phyloP scores from a whole-genome alignment of 371 early-diverging fungal genomes.

The Basidiobolus meristosporus region DNA sequence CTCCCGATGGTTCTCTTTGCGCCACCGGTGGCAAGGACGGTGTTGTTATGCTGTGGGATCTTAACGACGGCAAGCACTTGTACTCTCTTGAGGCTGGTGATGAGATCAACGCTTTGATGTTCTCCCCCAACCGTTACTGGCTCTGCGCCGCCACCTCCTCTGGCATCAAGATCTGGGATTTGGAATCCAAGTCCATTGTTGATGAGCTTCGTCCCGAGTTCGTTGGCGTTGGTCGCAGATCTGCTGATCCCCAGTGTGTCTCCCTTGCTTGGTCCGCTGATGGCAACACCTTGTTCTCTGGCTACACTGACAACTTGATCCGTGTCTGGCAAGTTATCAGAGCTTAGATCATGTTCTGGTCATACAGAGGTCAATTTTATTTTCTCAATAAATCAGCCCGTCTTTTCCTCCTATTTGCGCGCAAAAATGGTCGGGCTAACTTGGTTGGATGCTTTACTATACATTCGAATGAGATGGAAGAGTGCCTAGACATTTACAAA shows the following conservation, averaged over 20 bases:
- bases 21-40: constrained; percentile 99
- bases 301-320: constrained; percentile 51
- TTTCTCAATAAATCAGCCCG: too few species aligned
- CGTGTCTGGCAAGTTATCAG: constrained; percentile 6
- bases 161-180: constrained; percentile 98
- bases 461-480: too few species aligned
- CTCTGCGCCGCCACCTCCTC: constrained; percentile 93
- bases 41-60: constrained; percentile 97
- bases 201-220: constrained; percentile 84
- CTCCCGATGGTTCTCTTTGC: constrained; percentile 99
- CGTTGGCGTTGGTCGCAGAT: constrained; percentile 43
- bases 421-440: too few species aligned
- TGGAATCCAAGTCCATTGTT: constrained; percentile 91
- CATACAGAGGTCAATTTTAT: too few species aligned
- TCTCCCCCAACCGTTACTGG: constrained; percentile 99
- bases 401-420: too few species aligned
- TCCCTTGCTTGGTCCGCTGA: constrained; percentile 96
- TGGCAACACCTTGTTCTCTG: constrained; percentile 93
- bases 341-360: too few species aligned
- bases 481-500: too few species aligned
- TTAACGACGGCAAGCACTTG: constrained; percentile 98
- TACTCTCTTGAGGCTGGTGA: constrained; percentile 95
- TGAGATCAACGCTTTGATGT: constrained; percentile 89
- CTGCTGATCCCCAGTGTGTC: constrained; percentile 55
- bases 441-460: too few species aligned